Base-by-base conservation (phyloP, 345 rosid genomes). In the Aquilaria sinensis region DNA sequence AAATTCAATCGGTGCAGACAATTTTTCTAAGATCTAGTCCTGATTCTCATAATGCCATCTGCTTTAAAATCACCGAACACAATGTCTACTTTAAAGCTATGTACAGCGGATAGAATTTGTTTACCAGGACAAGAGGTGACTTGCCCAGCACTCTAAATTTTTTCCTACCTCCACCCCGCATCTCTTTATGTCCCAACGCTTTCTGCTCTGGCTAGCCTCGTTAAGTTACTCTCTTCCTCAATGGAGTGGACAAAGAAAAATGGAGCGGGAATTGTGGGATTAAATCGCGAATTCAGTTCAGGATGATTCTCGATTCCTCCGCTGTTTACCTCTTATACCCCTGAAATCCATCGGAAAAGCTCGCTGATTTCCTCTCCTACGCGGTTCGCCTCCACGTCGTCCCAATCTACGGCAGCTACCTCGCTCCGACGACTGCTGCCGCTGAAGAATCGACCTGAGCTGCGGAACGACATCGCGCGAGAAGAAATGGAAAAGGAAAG, bases 291-390 rank as follows among this genome's bases (percentile, higher is more conserved):
- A 66, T 16, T 16, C 23, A 57, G 11, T 11, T 3, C 46, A 11
- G 29, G 63, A 62, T 46, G 9, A n/a, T 32, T 48, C 48, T 46
- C 10, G 12, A 43, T 10, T 6, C 30, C 10, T 29, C 15, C 9
- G 23, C 14, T 51, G 12, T 56, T 74, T 69, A 63, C 70, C 52
- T 54, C 0, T 85, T 73, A 92, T 70, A 85, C 80, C 63, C 89
- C 97, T 14, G 98, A 92, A 43, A 86, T 72, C 97, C 98, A 92
- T 49, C 97, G 85, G 69, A 92, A 92, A 57, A 87, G 63, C 62
- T 92, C 99, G 64, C 88, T 88, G 51, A 90, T 90, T 71, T 94
- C 99, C 69, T 90, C 99, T 6, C 97, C 99, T 3, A 66, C 67
- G 23, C 82, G 79, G 51, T 74, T 69, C 3, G 80, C 81, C 60